Evolutionary conservation across 441 rosid genomes (phyloP).

Genomic region (Pelargonium citronellum): DNA sequence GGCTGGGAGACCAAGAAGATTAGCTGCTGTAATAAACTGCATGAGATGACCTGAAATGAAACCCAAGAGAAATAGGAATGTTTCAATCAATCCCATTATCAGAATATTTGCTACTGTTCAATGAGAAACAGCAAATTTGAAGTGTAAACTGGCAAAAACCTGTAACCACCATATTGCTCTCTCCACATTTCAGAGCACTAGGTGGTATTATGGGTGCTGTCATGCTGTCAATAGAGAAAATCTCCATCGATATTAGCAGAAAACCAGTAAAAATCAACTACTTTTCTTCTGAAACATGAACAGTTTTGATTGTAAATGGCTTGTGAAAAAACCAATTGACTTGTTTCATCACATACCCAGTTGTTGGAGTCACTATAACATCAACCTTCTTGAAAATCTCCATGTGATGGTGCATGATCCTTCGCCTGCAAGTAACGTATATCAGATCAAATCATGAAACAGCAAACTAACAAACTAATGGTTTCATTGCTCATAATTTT

Average conservation of each 20-base stretch:
- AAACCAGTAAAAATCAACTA: background rate
- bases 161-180: constrained; percentile 63
- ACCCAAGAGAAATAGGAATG: background rate
- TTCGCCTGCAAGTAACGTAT: constrained; percentile 47
- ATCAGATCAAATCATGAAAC: constrained; percentile 1
- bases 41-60: constrained; percentile 55
- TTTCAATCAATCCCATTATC: no score
- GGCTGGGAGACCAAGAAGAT: constrained; percentile 83
- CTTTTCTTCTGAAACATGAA: background rate
- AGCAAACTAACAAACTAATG: background rate
- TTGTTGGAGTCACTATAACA: constrained; percentile 78
- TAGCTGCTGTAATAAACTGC: constrained; percentile 54
- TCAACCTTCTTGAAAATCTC: constrained; percentile 79
- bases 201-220: constrained; percentile 78
- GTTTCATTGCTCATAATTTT: background rate
- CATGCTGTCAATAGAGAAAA: constrained; percentile 42
- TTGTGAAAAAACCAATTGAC: background rate
- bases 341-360: constrained; percentile 40
- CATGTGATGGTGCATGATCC: constrained; percentile 67
- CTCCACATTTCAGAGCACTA: constrained; percentile 63
- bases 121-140: background rate
- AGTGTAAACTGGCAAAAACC: constrained; percentile 32
- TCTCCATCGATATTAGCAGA: background rate
- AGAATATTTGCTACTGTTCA: no score
- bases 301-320: no score